Evolutionary conservation across 257 asterid species (phyloP), one percentile per base, ranked within the genome.

Genomic region (Nicotiana sylvestris): DNA sequence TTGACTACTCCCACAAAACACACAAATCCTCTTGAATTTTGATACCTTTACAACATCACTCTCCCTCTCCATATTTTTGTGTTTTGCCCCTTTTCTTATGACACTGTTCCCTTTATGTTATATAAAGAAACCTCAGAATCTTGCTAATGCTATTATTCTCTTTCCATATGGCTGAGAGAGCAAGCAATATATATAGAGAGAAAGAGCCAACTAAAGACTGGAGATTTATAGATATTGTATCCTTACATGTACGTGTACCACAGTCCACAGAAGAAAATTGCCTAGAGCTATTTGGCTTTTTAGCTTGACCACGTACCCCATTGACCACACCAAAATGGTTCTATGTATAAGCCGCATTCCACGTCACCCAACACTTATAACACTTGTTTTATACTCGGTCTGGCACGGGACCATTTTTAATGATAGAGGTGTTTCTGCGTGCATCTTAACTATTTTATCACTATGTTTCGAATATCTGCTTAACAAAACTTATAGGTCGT

Each of bases 1-100:
- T 68, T 86, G 64, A 25, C 92, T 88, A 83, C 92, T 88, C 27
- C 92, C 92, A 82, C 92, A 88, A 80, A 90, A 90, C 46, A 90
- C 92, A 86, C 92, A 90, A 74, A 88, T 82, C 87, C 86, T 86
- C 85, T 83, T 90, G 85, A 90, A 90, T 84, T 89, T 87, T 33
- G 91, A 86, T 46, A 83, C 80, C 82, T 81, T 86, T n/a, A 27
- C 79, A 29, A 27, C 81, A 21, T 9, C 87, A 64, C 37, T 76
- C 32, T 81, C 86, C 70, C 64, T 81, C 85, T 81, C 86, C 85
- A 74, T 77, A 29, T 27, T 15, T 65, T 5, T 25, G 7, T 61
- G 32, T 6, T 30, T 17, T 25, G 13, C 37, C 49, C 76, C 35
- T 37, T 53, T 12, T 81, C 49, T 39, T 39, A 39, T 39, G 1